Conservation (phyloP, 352 stramenopile genomes). For the Phytopythium kandeliae region DNA sequence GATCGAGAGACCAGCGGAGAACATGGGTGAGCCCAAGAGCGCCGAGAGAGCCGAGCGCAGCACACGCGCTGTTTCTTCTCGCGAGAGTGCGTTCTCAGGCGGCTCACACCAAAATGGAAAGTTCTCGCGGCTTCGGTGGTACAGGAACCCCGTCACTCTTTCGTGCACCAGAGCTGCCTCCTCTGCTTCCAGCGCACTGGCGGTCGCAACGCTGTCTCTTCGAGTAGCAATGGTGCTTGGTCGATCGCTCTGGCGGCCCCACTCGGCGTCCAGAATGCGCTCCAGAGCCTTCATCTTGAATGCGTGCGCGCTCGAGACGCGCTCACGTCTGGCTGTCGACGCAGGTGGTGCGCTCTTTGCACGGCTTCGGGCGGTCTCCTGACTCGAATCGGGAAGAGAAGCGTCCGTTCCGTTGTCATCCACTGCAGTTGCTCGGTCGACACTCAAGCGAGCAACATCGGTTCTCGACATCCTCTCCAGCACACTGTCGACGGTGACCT, state of each 20-base stretch:
- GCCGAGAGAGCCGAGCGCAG: constrained; percentile 27
- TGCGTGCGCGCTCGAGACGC: constrained; percentile 31
- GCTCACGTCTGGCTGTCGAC: constrained; percentile 9
- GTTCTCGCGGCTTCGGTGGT: constrained; percentile 46
- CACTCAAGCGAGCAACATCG: background rate
- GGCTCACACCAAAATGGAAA: constrained; percentile 56
- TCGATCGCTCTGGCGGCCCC: constrained; percentile 4
- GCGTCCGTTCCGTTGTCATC: constrained; percentile 12
- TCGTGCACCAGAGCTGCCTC: constrained; percentile 37
- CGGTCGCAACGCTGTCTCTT: constrained; percentile 8
- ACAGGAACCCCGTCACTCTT: constrained; percentile 45
- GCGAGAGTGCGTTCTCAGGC: constrained; percentile 20
- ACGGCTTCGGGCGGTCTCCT: background rate
- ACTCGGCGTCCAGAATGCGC: constrained; percentile 24
- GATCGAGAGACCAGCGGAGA: constrained; percentile 24
- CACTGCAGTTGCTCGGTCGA: background rate
- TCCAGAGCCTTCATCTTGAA: constrained; percentile 65
- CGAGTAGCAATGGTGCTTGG: background rate
- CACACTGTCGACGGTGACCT: constrained; percentile 47
- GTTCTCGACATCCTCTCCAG: constrained; percentile 23
- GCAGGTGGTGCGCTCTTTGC: constrained; percentile 8
- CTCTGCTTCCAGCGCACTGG: constrained; percentile 7
- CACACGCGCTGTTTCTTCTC: constrained; percentile 45
- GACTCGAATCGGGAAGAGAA: background rate
- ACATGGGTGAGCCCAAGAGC: constrained; percentile 22